These are phyloP conservation scores for Meyerozyma smithsonii DNA, from an alignment of 1,139 yeast genomes.

Conservation along the genomic window DNA sequence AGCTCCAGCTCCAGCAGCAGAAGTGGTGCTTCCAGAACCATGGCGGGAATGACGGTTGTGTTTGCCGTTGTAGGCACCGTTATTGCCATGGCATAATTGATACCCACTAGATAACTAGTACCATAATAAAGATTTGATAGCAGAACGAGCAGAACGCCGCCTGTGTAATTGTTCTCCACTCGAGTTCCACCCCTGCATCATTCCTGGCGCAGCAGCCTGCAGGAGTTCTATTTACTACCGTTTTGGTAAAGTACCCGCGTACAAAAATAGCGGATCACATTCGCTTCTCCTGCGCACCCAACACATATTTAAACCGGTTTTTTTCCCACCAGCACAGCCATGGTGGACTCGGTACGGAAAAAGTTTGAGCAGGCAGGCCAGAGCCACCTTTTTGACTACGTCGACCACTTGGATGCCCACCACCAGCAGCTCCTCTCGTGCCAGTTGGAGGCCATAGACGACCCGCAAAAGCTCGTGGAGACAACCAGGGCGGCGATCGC, in stretches of 20 bases:
- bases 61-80: constrained; percentile 17
- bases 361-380: constrained; percentile 46
- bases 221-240: constrained; percentile 3
- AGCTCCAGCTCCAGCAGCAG: constrained; percentile 12
- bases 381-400: constrained; percentile 38
- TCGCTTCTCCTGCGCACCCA: neutral
- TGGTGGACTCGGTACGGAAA: neutral
- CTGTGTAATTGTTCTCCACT: too few species aligned
- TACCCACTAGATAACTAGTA: neutral
- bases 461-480: constrained; percentile 36
- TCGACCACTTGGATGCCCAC: constrained; percentile 26
- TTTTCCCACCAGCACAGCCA: neutral
- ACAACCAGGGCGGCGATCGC: constrained; percentile 48
- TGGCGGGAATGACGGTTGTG: constrained; percentile 14
- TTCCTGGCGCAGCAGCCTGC: neutral
- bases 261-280: constrained; percentile 3
- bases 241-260: constrained; percentile 2
- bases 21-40: constrained; percentile 10
- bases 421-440: constrained; percentile 27
- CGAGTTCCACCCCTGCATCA: neutral
- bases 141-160: neutral
- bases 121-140: neutral
- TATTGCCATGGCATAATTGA: constrained; percentile 13
- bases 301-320: neutral
- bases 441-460: constrained; percentile 37